Conservation (phyloP, 2,329 filamentous ascomycete genomes). For the Davidsoniella virescens region DNA sequence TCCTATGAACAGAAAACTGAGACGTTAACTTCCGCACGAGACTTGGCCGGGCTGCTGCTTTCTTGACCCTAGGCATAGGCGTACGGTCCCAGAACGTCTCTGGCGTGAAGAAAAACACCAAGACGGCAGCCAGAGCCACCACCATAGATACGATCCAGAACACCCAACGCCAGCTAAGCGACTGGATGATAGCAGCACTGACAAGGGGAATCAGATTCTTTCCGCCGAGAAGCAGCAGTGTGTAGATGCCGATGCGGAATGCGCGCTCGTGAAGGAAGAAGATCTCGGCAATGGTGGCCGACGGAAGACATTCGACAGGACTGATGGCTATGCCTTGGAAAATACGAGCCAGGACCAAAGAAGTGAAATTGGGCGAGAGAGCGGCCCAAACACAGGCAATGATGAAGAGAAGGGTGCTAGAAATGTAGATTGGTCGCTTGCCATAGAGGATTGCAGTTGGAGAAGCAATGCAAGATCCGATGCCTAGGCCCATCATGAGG, state of each 20-base stretch:
- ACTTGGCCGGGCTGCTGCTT: constrained; percentile 23
- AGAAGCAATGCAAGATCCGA: constrained; percentile 70
- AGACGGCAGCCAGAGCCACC: constrained; percentile 49
- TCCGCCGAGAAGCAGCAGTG: constrained; percentile 68
- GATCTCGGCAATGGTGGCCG: constrained; percentile 88
- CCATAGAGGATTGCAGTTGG: constrained; percentile 85
- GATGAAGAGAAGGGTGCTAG: constrained; percentile 61
- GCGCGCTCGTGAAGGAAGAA: constrained; percentile 77
- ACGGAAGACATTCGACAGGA: constrained; percentile 81
- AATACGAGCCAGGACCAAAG: constrained; percentile 64
- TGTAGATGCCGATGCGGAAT: constrained; percentile 87
- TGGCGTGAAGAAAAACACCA: constrained; percentile 81
- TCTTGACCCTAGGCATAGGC: constrained; percentile 30
- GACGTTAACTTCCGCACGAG: constrained; percentile 34
- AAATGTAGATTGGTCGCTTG: constrained; percentile 79
- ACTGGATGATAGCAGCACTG: constrained; percentile 68
- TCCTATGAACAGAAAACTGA: constrained; percentile 17
- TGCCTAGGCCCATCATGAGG: constrained; percentile 83
- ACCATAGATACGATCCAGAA: constrained; percentile 80
- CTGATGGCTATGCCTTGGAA: constrained; percentile 80
- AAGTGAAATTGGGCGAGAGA: constrained; percentile 62
- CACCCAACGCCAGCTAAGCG: constrained; percentile 73
- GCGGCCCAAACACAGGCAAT: constrained; percentile 70
- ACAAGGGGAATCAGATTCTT: constrained; percentile 84
- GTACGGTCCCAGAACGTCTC: constrained; percentile 93